Evolutionary conservation across 164 flowering plant species (phyloP).

Genomic region (Brasenia schreberi): DNA sequence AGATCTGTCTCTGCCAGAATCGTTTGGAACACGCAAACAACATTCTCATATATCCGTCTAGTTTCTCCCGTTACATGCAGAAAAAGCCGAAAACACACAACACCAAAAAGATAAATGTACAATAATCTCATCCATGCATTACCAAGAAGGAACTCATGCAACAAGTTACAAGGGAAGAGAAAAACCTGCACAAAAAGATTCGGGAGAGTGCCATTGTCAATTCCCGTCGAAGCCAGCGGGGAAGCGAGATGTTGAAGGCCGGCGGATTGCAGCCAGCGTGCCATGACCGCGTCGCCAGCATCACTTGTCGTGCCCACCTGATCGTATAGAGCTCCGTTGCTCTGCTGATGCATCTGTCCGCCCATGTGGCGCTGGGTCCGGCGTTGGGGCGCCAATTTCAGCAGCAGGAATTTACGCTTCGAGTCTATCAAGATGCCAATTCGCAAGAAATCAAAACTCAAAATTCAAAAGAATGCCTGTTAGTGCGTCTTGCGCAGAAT

Average conservation of each 20-base stretch:
- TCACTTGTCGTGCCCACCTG: constrained; percentile 54
- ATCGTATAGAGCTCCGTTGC: constrained; percentile 74
- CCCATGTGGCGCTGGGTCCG: constrained; percentile 86
- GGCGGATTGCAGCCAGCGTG: constrained; percentile 96
- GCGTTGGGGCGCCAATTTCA: constrained; percentile 95
- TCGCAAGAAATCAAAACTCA: constrained; percentile 8
- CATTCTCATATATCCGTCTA: no score
- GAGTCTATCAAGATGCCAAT: not conserved
- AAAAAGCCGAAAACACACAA: no score
- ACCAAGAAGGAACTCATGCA: no score
- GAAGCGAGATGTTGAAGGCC: constrained; percentile 99
- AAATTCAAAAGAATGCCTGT: constrained; percentile 1
- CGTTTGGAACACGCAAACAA: no score
- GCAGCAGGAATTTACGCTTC: constrained; percentile 2
- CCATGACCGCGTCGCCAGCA: constrained; percentile 95
- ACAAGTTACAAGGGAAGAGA: no score
- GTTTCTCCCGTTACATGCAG: no score
- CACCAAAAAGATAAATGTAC: no score
- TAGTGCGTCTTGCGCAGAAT: no score
- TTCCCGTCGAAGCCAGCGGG: constrained; percentile 71
- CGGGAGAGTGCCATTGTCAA: constrained; percentile 73
- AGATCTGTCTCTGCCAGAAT: no score
- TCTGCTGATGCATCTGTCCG: constrained; percentile 98
- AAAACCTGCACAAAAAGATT: constrained; percentile 85
- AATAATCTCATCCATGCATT: no score